These are phyloP conservation scores for Tylopilus felleus DNA, from an alignment of 768 basidiomycete species.

Conservation along the genomic window DNA sequence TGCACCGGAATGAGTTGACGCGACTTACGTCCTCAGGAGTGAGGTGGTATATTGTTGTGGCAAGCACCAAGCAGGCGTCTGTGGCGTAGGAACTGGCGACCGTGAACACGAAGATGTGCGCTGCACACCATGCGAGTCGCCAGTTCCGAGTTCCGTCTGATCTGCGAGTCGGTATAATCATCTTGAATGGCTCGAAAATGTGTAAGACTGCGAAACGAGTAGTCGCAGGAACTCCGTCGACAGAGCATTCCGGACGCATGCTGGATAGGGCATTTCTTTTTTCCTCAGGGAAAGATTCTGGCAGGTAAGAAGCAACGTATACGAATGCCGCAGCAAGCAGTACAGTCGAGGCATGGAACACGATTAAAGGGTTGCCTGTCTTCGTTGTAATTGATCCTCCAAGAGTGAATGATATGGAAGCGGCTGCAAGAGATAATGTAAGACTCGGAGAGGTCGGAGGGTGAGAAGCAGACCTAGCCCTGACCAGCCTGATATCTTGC, in stretches of 20 bases:
- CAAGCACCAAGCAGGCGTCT: constrained; percentile 21
- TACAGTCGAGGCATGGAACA: constrained; percentile 18
- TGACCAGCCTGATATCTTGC: constrained; percentile 28
- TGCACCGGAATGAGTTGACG: not conserved
- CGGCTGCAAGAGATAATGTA: constrained; percentile 14
- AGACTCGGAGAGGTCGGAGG: not conserved
- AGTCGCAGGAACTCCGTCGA: not conserved
- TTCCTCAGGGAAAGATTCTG: constrained; percentile 30
- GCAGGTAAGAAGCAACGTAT: constrained; percentile 25
- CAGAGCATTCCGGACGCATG: not conserved
- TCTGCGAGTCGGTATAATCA: constrained; percentile 19
- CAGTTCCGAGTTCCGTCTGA: constrained; percentile 23
- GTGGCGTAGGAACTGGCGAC: constrained; percentile 13
- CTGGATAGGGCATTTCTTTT: constrained; percentile 18
- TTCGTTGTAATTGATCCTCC: constrained; percentile 32
- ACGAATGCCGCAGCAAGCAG: constrained; percentile 18
- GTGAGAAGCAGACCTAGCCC: constrained; percentile 20
- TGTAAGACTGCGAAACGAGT: not conserved
- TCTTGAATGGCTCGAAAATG: constrained; percentile 25
- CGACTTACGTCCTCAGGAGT: constrained; percentile 25
- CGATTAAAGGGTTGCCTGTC: constrained; percentile 19
- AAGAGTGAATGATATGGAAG: constrained; percentile 23
- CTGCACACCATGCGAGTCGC: constrained; percentile 30
- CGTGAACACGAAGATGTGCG: constrained; percentile 24
- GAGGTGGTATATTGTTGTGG: constrained; percentile 26